A percentile compares a stretch with the other conserved stretches of the same genome.
phyloP scores from a whole-genome alignment of 306 rosid genomes.

The Echinosophora koreensis region DNA sequence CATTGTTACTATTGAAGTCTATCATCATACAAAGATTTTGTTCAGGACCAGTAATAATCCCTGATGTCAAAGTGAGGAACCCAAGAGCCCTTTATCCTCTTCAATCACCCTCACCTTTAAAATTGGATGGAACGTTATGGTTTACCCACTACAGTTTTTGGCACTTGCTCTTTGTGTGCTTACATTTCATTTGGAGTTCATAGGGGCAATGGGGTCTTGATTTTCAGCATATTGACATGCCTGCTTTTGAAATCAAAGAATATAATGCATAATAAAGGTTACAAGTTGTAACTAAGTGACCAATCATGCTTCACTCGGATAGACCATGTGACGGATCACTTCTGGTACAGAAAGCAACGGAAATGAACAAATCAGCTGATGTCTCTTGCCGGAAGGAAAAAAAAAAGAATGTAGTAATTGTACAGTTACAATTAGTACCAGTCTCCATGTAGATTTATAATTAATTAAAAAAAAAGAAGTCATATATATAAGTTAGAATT shows the following conservation, averaged over 20 bases:
- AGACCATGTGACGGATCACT: too few relatives aligned
- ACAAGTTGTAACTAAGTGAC: too few relatives aligned
- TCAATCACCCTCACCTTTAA: not conserved
- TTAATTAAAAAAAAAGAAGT: too few relatives aligned
- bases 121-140: constrained; percentile 13
- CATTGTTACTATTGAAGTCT: constrained; percentile 27
- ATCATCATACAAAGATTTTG: constrained; percentile 46
- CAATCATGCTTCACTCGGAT: too few relatives aligned
- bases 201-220: not conserved
- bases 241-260: constrained; percentile 1
- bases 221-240: not conserved
- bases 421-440: not conserved
- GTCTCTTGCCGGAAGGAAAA: too few relatives aligned
- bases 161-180: not conserved
- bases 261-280: not conserved
- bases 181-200: not conserved
- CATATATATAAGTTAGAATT: not conserved
- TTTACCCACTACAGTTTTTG: not conserved
- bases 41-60: constrained; percentile 36
- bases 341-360: not conserved
- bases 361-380: not conserved
- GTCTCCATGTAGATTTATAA: not conserved
- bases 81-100: not conserved
- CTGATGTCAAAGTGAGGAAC: constrained; percentile 46
- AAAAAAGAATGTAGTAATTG: too few relatives aligned